A percentile compares a stretch with the other conserved stretches of the same genome.
Conservation (phyloP, 805 yeast genomes). For the Yueomyces sp. region DNA sequence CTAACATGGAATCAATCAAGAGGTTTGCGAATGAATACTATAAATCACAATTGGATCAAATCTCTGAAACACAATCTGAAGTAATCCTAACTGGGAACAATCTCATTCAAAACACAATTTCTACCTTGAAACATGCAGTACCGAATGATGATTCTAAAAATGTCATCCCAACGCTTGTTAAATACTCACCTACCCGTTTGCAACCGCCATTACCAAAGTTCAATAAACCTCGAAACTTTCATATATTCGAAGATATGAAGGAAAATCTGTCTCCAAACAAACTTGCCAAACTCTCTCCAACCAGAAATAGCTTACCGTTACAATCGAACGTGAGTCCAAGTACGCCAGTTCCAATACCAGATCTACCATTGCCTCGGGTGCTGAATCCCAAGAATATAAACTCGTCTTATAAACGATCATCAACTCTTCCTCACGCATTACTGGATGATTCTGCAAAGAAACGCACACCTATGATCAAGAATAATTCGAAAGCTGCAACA, state of each 20-base stretch:
- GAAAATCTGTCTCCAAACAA: not conserved
- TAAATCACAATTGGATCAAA: conserved; percentile 6
- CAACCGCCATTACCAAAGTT: conserved; percentile 6
- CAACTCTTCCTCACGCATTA: not conserved
- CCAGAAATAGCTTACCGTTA: not conserved
- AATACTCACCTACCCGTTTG: conserved; percentile 1
- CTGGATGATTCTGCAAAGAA: too few species aligned
- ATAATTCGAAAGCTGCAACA: too few species aligned
- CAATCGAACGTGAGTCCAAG: conserved; percentile 6
- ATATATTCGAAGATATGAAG: conserved; percentile 5
- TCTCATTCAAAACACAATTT: conserved; percentile 1
- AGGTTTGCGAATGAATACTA: not conserved
- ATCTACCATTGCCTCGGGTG: conserved; percentile 16
- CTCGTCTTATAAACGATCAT: conserved; percentile 8
- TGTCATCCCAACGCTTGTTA: not conserved
- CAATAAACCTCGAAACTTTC: conserved; percentile 5
- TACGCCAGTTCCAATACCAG: conserved; percentile 19
- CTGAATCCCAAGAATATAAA: conserved; percentile 16
- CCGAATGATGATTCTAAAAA: not conserved
- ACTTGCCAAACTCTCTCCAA: not conserved
- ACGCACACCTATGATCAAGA: too few species aligned
- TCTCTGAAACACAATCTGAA: conserved; percentile 7
- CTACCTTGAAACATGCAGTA: not conserved
- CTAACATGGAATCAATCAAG: conserved; percentile 1
- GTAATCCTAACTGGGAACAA: conserved; percentile 2